Percentiles rank a stretch among this genome's conserved stretches.
Conservation (phyloP, 164 flowering plant genomes). For the Kalanchoe fedtschenkoi region DNA sequence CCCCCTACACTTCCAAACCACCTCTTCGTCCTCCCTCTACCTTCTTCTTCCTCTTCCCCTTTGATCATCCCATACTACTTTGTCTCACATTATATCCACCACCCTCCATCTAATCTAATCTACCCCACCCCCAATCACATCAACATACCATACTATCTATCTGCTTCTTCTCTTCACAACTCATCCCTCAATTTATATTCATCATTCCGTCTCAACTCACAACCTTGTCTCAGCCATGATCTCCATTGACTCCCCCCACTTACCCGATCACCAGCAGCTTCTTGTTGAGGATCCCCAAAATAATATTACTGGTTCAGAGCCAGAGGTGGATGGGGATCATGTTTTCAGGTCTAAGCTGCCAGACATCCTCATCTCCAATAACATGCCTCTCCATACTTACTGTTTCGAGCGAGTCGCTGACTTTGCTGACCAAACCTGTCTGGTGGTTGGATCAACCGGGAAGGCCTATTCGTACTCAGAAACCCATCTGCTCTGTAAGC, state of each 20-base stretch:
- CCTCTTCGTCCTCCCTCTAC: neutral
- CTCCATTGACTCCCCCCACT: too few species aligned
- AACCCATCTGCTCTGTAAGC: constrained; percentile 30
- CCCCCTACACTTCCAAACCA: neutral
- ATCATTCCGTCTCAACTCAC: neutral
- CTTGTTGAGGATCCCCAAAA: too few species aligned
- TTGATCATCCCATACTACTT: too few species aligned
- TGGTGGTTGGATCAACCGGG: constrained; percentile 38
- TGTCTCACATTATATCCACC: too few species aligned
- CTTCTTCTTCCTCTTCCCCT: neutral
- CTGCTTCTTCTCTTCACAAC: too few species aligned
- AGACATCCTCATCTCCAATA: constrained; percentile 41
- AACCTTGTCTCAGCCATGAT: neutral
- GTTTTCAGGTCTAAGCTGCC: constrained; percentile 56
- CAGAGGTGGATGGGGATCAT: neutral
- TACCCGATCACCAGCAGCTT: too few species aligned
- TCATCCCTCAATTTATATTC: neutral
- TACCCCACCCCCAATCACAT: too few species aligned
- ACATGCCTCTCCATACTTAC: constrained; percentile 64
- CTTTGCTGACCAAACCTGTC: constrained; percentile 34
- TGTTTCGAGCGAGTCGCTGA: constrained; percentile 35
- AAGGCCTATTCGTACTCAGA: constrained; percentile 33
- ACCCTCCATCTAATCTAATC: too few species aligned
- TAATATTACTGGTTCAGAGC: too few species aligned
- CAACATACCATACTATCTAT: too few species aligned